A percentile compares a stretch with the other conserved stretches of the same genome.
These are phyloP conservation scores for Suaeda aralocaspica DNA, from an alignment of 148 eudicot genomes.

Conservation along the genomic window DNA sequence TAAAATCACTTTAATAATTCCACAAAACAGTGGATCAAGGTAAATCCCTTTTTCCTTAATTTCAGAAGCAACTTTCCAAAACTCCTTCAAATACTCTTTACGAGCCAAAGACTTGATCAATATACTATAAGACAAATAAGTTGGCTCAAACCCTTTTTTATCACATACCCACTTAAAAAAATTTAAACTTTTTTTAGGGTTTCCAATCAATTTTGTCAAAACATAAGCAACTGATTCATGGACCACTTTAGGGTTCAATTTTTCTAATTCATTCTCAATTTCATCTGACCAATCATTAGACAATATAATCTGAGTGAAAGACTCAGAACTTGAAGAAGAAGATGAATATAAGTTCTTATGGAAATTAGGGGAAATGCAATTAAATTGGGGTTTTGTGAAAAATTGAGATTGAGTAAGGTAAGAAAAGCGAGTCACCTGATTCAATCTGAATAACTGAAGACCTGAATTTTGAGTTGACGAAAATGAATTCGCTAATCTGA, in stretches of 20 bases:
- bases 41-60: conserved; percentile 65
- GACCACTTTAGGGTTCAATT: conserved; percentile 35
- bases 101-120: conserved; percentile 49
- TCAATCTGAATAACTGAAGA: conserved; percentile 14
- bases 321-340: conserved; percentile 44
- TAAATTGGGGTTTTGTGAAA: conserved; percentile 11
- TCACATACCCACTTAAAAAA: conserved; percentile 73
- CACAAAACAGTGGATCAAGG: conserved; percentile 41
- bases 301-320: conserved; percentile 36
- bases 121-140: conserved; percentile 44
- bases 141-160: conserved; percentile 48
- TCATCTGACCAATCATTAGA: conserved; percentile 58
- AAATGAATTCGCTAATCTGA: conserved; percentile 45
- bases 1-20: conserved; percentile 28
- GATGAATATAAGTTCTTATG: conserved; percentile 32
- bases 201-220: conserved; percentile 57
- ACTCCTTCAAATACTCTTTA: conserved; percentile 45
- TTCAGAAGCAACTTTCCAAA: conserved; percentile 56
- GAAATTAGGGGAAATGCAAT: conserved; percentile 5
- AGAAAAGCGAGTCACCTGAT: conserved; percentile 56
- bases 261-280: conserved; percentile 39
- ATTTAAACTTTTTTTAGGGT: conserved; percentile 50
- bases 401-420: conserved; percentile 33
- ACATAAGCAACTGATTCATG: conserved; percentile 65
- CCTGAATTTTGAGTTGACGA: conserved; percentile 35